A percentile compares a stretch with the other conserved stretches of the same genome.
Evolutionary conservation across 192 early-diverging fungal genomes (phyloP).

Genomic region (Backusella macrospora): DNA sequence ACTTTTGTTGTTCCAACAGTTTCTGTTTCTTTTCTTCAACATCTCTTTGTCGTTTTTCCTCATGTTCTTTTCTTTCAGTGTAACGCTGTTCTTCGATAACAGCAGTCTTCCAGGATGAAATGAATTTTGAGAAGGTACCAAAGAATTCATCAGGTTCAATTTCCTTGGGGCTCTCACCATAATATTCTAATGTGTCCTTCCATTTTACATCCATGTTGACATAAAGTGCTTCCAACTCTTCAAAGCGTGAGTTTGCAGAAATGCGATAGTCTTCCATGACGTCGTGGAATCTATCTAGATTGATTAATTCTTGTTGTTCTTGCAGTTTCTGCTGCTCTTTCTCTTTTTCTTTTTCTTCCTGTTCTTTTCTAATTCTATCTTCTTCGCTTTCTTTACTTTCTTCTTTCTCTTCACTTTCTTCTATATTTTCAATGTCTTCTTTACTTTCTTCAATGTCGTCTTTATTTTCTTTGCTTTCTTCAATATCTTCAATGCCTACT

Average conservation of each 20-base stretch:
- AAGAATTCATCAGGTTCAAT: conserved; percentile 83
- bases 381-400: too few relatives aligned
- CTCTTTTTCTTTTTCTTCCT: conserved; percentile 11
- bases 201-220: conserved; percentile 67
- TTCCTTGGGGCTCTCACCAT: conserved; percentile 67
- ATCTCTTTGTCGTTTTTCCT: conserved; percentile 27
- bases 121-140: conserved; percentile 73
- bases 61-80: conserved; percentile 17
- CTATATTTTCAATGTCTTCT: neutral
- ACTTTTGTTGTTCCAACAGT: neutral
- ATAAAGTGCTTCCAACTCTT: conserved; percentile 58
- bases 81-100: conserved; percentile 16
- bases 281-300: conserved; percentile 63
- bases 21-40: conserved; percentile 11
- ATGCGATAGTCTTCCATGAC: conserved; percentile 67
- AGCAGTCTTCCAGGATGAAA: conserved; percentile 59
- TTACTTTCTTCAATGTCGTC: too few relatives aligned
- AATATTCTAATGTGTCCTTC: conserved; percentile 66
- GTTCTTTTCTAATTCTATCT: conserved; percentile 22
- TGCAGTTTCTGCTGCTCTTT: neutral
- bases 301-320: neutral
- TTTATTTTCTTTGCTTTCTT: too few relatives aligned
- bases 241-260: conserved; percentile 59
- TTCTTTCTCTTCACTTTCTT: too few relatives aligned
- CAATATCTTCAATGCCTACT: conserved; percentile 8